Evolutionary conservation across 306 rosid species (phyloP).

Genomic region (Ceratonia siliqua): DNA sequence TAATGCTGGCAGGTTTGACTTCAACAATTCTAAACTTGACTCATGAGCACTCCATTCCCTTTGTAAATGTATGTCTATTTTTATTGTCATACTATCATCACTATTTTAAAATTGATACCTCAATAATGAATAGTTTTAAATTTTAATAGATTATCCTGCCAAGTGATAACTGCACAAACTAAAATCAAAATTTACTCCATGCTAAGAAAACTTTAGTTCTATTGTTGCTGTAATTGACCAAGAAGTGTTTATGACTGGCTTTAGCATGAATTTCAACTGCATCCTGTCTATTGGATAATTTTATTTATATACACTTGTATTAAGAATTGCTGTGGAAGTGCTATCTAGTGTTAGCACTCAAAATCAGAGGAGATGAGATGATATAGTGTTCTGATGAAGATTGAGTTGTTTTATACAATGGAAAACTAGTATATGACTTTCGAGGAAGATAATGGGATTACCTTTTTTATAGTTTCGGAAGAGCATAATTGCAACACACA

Average conservation of each 20-base stretch:
- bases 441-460: background rate
- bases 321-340: background rate
- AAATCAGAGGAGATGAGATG: background rate
- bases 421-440: background rate
- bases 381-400: background rate
- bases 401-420: background rate
- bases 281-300: background rate
- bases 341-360: background rate
- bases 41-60: constrained; percentile 9
- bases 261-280: background rate
- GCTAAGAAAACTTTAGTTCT: background rate
- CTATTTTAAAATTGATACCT: background rate
- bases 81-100: background rate
- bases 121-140: background rate
- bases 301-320: background rate
- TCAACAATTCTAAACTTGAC: constrained; percentile 16
- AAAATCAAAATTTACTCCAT: background rate
- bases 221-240: background rate
- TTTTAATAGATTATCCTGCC: background rate
- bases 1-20: constrained; percentile 95
- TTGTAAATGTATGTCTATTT: constrained; percentile 15
- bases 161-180: background rate
- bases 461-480: background rate
- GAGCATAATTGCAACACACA: background rate
- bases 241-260: background rate